These are phyloP conservation scores for Stachybotrys chlorohalonatus DNA, from an alignment of 2,329 filamentous ascomycete species.

Conservation along the genomic window DNA sequence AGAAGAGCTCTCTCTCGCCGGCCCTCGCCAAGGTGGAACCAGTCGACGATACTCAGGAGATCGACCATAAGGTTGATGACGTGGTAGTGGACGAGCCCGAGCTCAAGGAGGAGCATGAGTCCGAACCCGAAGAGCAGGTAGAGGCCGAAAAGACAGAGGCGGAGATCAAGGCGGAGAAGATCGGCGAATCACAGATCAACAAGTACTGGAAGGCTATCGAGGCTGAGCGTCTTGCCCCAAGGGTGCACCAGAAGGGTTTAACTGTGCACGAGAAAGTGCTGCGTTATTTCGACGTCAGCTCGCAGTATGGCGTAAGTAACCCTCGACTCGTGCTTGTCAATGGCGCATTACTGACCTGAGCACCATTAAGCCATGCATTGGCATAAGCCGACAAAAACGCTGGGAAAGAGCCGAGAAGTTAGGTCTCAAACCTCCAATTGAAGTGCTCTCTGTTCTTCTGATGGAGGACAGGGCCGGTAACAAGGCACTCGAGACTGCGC, in stretches of 20 bases:
- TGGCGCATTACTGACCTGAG: constrained; percentile 6
- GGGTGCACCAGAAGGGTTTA: constrained; percentile 71
- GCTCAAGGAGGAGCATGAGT: constrained; percentile 14
- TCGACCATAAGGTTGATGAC: constrained; percentile 11
- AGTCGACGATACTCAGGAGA: constrained; percentile 8
- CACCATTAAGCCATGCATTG: constrained; percentile 67
- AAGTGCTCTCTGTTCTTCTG: constrained; percentile 78
- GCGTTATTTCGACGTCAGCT: constrained; percentile 85
- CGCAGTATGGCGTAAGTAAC: constrained; percentile 75
- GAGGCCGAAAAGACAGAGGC: constrained; percentile 35
- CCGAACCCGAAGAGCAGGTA: constrained; percentile 10
- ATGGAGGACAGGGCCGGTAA: constrained; percentile 55
- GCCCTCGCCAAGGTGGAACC: constrained; percentile 22
- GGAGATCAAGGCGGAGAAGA: constrained; percentile 51
- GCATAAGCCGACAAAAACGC: constrained; percentile 69
- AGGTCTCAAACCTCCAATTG: constrained; percentile 79
- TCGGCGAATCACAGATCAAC: constrained; percentile 61
- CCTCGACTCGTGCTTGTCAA: neutral
- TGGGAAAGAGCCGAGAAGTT: constrained; percentile 81
- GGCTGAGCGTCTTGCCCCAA: constrained; percentile 52
- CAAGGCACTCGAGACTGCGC: constrained; percentile 51
- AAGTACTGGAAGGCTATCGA: constrained; percentile 73
- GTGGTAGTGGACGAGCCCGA: constrained; percentile 12
- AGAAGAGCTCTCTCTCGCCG: constrained; percentile 30
- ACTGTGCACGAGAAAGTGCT: constrained; percentile 74